A percentile compares a stretch with the other conserved stretches of the same genome.
These are phyloP conservation scores for Citrullus colocynthis DNA, from an alignment of 306 rosid genomes.

Conservation along the genomic window DNA sequence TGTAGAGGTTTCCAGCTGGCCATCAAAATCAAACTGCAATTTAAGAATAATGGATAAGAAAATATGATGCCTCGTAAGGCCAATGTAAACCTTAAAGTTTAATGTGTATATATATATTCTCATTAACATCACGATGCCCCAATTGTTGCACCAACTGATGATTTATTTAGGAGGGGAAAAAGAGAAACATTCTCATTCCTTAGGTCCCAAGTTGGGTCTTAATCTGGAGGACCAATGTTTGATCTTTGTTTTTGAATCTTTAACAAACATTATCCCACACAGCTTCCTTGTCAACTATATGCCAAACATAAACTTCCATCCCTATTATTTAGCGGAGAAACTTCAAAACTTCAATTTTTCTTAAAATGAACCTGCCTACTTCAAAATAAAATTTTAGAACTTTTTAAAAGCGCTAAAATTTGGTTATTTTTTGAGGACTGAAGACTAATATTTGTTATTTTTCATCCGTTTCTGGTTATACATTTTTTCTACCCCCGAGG, in stretches of 20 bases:
- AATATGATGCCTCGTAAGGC: neutral
- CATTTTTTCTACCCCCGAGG: too few species aligned
- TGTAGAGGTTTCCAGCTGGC: too few species aligned
- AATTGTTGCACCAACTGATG: neutral
- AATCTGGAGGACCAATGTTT: neutral
- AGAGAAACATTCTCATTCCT: neutral
- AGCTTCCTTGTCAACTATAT: neutral
- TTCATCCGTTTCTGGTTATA: too few species aligned
- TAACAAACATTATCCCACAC: neutral
- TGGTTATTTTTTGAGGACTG: too few species aligned
- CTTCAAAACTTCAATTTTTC: too few species aligned
- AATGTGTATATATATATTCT: neutral
- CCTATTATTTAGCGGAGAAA: too few species aligned
- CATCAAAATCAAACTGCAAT: too few species aligned
- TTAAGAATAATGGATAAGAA: neutral
- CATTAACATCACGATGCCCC: neutral
- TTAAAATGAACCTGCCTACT: too few species aligned
- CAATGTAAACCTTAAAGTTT: neutral
- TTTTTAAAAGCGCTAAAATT: too few species aligned
- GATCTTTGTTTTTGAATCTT: neutral
- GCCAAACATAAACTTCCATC: too few species aligned
- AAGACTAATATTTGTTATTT: too few species aligned
- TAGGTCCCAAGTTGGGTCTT: neutral
- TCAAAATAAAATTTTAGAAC: too few species aligned
- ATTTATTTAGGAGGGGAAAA: neutral